Conservation (phyloP, 768 basidiomycete species). For the Psilocybe subaeruginosa region DNA sequence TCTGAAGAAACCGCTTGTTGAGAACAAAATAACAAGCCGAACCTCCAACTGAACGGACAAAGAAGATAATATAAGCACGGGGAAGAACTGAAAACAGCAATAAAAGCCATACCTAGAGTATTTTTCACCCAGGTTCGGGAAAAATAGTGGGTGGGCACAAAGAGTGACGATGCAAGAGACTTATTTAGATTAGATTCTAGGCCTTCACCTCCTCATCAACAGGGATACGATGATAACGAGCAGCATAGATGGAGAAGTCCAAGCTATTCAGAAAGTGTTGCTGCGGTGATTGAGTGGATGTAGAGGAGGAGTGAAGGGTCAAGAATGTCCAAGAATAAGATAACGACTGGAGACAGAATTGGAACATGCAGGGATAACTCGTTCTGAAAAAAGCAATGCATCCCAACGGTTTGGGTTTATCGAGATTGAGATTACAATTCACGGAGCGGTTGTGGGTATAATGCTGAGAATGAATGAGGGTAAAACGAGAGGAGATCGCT, state of each 20-base stretch:
- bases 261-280: constrained; percentile 2
- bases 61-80: neutral
- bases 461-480: constrained; percentile 29
- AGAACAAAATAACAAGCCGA: constrained; percentile 7
- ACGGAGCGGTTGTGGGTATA: constrained; percentile 43
- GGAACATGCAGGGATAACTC: constrained; percentile 3
- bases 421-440: constrained; percentile 19
- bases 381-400: neutral
- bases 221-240: neutral
- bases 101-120: constrained; percentile 15
- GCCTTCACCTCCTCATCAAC: constrained; percentile 7
- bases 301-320: constrained; percentile 7
- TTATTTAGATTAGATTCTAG: constrained; percentile 5
- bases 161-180: constrained; percentile 5
- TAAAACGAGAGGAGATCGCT: neutral
- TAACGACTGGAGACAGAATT: constrained; percentile 11
- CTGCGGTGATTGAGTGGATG: constrained; percentile 20
- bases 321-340: constrained; percentile 21
- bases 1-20: constrained; percentile 9
- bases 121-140: constrained; percentile 11
- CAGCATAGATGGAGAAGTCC: neutral
- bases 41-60: constrained; percentile 5
- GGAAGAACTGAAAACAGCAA: neutral
- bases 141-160: constrained; percentile 8
- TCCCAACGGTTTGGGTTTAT: constrained; percentile 4